phyloP scores from a whole-genome alignment of 1,139 yeast genomes.

The Candida sojae region DNA sequence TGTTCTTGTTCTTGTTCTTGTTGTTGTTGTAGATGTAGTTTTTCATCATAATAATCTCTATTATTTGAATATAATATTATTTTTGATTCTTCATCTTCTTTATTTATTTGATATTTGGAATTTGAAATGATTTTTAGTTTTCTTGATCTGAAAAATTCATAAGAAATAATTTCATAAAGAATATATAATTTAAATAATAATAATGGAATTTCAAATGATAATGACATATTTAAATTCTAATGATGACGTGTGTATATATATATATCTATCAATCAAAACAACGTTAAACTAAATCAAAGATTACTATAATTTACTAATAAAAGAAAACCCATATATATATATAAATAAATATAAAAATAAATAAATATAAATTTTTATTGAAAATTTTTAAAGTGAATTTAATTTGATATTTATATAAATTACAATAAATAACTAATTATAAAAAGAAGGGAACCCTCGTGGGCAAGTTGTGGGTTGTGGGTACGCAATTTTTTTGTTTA shows the following conservation, averaged over 20 bases:
- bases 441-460: not conserved
- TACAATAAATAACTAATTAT: too few species aligned
- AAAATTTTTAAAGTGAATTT: too few species aligned
- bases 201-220: not conserved
- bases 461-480: not conserved
- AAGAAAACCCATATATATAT: too few species aligned
- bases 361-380: too few species aligned
- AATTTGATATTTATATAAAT: too few species aligned
- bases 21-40: not conserved
- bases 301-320: too few species aligned
- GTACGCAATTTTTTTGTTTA: too few species aligned
- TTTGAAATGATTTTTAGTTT: not conserved
- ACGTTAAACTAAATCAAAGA: too few species aligned
- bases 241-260: too few species aligned
- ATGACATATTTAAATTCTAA: too few species aligned
- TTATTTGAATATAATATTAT: not conserved
- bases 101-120: conserved; percentile 6
- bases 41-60: not conserved
- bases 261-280: too few species aligned
- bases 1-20: not conserved
- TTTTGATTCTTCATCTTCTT: conserved; percentile 6
- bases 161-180: not conserved
- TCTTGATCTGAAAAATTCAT: not conserved
- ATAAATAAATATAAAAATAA: too few species aligned
- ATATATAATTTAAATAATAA: conserved; percentile 2